Evolutionary conservation across 2,329 filamentous ascomycete genomes (phyloP).

Genomic region (Bipolaris zeicola): DNA sequence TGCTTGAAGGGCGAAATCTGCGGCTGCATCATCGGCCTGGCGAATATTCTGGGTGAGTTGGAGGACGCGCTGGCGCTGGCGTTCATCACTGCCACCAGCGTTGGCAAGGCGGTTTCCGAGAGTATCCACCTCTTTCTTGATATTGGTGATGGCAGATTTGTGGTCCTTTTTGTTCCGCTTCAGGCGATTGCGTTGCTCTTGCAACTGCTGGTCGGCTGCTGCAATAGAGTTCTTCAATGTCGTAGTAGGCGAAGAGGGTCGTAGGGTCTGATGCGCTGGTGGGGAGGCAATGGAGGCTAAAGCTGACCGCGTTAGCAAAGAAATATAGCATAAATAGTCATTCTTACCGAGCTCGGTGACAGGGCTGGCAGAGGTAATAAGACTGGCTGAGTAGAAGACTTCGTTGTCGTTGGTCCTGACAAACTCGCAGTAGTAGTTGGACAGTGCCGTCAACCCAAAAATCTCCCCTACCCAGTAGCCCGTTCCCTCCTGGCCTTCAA

Average conservation of each 20-base stretch:
- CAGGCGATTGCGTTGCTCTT: conserved; percentile 70
- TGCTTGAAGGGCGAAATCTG: conserved; percentile 63
- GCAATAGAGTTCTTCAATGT: conserved; percentile 78
- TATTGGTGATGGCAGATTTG: conserved; percentile 68
- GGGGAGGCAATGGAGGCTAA: conserved; percentile 48
- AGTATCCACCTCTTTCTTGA: conserved; percentile 76
- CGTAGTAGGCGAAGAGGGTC: conserved; percentile 76
- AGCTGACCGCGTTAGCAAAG: conserved; percentile 14
- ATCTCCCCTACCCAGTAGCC: conserved; percentile 72
- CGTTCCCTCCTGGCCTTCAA: conserved; percentile 52
- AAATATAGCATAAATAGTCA: background rate
- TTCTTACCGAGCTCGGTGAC: conserved; percentile 63
- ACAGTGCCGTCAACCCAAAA: conserved; percentile 70
- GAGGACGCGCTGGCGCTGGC: conserved; percentile 73
- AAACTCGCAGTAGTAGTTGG: conserved; percentile 80
- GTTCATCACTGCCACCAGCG: conserved; percentile 75
- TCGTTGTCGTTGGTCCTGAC: conserved; percentile 69
- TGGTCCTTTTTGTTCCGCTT: conserved; percentile 77
- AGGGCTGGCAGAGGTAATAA: conserved; percentile 68
- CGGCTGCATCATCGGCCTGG: conserved; percentile 68
- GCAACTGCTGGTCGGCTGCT: conserved; percentile 71
- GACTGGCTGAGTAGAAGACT: conserved; percentile 72
- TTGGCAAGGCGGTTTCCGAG: conserved; percentile 68
- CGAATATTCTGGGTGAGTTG: conserved; percentile 77
- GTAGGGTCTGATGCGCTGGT: conserved; percentile 65